phyloP scores from a whole-genome alignment of 345 rosid species.

The Citrus australasica region DNA sequence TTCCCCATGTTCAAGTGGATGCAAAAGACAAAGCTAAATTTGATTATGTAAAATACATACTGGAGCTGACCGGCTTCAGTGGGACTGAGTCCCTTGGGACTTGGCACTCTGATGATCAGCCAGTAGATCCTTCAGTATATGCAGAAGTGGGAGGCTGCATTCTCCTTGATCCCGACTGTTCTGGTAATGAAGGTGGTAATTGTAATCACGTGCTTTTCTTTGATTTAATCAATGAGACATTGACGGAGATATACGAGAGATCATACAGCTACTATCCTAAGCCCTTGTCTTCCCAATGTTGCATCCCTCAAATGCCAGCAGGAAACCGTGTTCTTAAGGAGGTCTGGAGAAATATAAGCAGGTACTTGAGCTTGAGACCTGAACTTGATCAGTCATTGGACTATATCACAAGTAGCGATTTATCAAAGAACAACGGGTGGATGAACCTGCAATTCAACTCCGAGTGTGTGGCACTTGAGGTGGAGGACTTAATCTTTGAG shows the following conservation, averaged over 20 bases:
- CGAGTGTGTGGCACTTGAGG: conserved; percentile 68
- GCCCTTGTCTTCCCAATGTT: conserved; percentile 50
- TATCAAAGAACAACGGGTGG: conserved; percentile 59
- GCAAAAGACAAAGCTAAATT: conserved; percentile 45
- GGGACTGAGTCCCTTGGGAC: conserved; percentile 43
- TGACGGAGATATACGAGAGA: conserved; percentile 56
- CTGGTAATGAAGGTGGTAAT: conserved; percentile 31
- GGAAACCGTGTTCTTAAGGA: conserved; percentile 58
- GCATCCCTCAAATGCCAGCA: conserved; percentile 50
- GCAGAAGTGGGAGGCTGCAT: conserved; percentile 52
- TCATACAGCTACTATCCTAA: conserved; percentile 54
- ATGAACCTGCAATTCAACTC: conserved; percentile 73
- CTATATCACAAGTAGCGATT: conserved; percentile 43
- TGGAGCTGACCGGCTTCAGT: conserved; percentile 66
- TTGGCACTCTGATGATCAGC: conserved; percentile 71
- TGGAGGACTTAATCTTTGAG: conserved; percentile 64
- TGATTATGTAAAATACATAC: conserved; percentile 62
- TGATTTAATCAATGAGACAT: conserved; percentile 66
- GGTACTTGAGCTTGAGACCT: conserved; percentile 43
- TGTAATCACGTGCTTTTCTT: conserved; percentile 50
- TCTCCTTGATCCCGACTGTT: conserved; percentile 41
- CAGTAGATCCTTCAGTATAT: conserved; percentile 48
- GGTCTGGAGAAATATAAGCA: conserved; percentile 60
- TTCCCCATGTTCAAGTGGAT: conserved; percentile 28
- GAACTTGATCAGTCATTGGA: conserved; percentile 39